Conservation (phyloP, 2,329 filamentous ascomycete species). For the Chrysoporthe cubensis region DNA sequence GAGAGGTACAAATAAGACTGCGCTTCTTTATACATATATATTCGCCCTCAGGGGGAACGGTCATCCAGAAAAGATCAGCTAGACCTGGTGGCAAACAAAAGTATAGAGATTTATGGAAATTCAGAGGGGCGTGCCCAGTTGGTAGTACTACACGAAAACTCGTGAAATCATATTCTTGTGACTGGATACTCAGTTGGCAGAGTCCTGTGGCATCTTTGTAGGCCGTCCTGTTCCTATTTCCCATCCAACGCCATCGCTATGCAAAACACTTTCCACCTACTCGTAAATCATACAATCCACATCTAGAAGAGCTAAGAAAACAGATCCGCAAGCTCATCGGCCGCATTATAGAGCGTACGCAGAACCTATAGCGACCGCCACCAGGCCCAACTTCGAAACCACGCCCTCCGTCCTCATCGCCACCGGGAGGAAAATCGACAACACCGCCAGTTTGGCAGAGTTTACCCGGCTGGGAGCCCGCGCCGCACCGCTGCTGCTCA, state of each 20-base stretch:
- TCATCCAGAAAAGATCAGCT: too few relatives aligned
- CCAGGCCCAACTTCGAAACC: background rate
- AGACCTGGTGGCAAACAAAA: too few relatives aligned
- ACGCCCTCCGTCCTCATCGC: background rate
- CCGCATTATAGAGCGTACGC: background rate
- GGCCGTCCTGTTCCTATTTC: background rate
- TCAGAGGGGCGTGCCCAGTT: too few relatives aligned
- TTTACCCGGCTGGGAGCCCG: conserved; percentile 17
- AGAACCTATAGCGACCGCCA: background rate
- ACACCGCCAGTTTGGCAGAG: conserved; percentile 39
- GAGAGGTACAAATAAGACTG: background rate
- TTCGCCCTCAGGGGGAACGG: too few relatives aligned
- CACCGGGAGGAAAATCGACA: conserved; percentile 39
- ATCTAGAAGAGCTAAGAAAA: background rate
- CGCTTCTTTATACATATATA: background rate
- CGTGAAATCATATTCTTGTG: background rate
- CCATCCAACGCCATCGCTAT: conserved; percentile 38
- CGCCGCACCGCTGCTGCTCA: conserved; percentile 28
- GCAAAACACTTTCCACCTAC: conserved; percentile 11
- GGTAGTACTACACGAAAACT: background rate
- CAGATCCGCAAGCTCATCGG: background rate
- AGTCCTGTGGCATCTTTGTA: background rate
- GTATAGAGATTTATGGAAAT: too few relatives aligned
- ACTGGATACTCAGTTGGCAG: background rate
- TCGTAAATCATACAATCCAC: background rate